A percentile compares a stretch with the other conserved stretches of the same genome.
Evolutionary conservation across 306 rosid species (phyloP).

Genomic region (Aeschynomene evenia): DNA sequence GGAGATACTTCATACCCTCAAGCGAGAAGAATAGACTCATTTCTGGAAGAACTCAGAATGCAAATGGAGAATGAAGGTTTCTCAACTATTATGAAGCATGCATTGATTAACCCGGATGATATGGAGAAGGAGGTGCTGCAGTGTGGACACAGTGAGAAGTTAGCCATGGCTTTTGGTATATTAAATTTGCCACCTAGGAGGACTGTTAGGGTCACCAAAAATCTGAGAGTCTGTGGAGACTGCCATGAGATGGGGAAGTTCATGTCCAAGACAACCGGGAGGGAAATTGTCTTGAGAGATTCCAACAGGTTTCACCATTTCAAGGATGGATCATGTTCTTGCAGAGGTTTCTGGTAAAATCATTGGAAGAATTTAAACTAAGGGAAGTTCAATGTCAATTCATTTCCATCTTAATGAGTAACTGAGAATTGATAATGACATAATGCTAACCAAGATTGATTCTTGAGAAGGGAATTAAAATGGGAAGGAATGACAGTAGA

Average conservation of each 20-base stretch:
- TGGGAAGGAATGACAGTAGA: background rate
- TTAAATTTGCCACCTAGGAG: conserved; percentile 32
- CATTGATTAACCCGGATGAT: conserved; percentile 60
- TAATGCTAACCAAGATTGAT: conserved; percentile 7
- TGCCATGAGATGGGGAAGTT: conserved; percentile 40
- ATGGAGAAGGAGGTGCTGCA: conserved; percentile 62
- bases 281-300: conserved; percentile 38
- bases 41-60: conserved; percentile 43
- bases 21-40: conserved; percentile 44
- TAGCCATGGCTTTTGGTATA: conserved; percentile 64
- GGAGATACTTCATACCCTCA: conserved; percentile 59
- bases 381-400: background rate
- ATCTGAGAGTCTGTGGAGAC: conserved; percentile 35
- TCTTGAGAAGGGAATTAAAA: background rate
- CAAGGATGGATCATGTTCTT: conserved; percentile 38
- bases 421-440: conserved; percentile 2
- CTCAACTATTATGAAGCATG: conserved; percentile 50
- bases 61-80: conserved; percentile 58
- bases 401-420: background rate
- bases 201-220: conserved; percentile 37
- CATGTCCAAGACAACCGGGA: conserved; percentile 24
- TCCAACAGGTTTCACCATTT: conserved; percentile 41
- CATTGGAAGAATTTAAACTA: background rate
- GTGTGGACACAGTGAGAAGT: conserved; percentile 70
- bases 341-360: conserved; percentile 42